A percentile compares a stretch with the other conserved stretches of the same genome.
Conservation (phyloP, 345 rosid species). For the Isatis tinctoria region DNA sequence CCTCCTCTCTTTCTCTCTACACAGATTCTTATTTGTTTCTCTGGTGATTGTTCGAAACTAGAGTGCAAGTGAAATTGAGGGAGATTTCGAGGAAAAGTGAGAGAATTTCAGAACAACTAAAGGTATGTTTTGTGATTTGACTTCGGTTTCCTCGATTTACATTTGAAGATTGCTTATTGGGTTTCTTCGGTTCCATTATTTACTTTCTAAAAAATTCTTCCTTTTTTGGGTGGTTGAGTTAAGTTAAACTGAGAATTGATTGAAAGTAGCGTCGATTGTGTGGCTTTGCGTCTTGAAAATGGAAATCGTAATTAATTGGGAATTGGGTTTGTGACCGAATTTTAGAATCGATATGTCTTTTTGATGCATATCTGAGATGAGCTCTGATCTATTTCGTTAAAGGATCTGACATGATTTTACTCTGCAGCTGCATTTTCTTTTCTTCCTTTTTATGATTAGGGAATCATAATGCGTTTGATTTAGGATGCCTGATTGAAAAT, state of each 20-base stretch:
- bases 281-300: not conserved
- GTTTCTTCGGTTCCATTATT: not conserved
- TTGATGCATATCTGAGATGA: not conserved
- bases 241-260: not conserved
- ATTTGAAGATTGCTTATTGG: constrained; percentile 11
- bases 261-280: not conserved
- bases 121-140: constrained; percentile 15
- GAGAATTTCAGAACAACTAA: not conserved
- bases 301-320: not conserved
- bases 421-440: not conserved
- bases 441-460: not conserved
- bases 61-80: not conserved
- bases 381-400: not conserved
- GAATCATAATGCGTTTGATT: not conserved
- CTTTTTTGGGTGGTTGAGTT: not conserved
- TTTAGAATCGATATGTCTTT: not conserved
- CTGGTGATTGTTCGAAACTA: not conserved
- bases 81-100: not conserved
- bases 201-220: not conserved
- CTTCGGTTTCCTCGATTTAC: constrained; percentile 10
- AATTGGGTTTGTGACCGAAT: not conserved
- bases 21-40: too few relatives aligned
- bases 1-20: too few relatives aligned
- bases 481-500: too few relatives aligned
- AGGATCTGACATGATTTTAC: not conserved